Conservation (phyloP, 2,329 filamentous ascomycete genomes). For the Aspergillus carbonarius region DNA sequence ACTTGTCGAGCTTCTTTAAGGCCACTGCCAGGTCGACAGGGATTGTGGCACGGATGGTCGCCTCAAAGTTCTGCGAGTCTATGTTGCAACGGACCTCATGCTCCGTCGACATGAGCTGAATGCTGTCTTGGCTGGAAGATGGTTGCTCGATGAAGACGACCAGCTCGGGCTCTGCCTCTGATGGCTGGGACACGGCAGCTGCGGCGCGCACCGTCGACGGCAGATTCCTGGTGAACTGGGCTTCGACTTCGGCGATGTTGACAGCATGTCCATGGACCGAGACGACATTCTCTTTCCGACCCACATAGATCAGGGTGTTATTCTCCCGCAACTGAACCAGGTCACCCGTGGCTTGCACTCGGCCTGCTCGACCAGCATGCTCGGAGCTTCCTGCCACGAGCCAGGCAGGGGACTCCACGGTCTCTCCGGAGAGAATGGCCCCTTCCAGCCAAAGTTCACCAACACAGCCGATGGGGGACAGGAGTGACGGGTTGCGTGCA, state of each 20-base stretch:
- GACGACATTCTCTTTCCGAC: constrained; percentile 34
- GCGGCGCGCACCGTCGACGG: constrained; percentile 29
- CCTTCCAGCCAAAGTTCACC: constrained; percentile 46
- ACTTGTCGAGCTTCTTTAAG: constrained; percentile 46
- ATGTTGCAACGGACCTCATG: constrained; percentile 24
- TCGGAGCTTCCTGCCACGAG: constrained; percentile 34
- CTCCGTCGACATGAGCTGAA: constrained; percentile 28
- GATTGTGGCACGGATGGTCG: constrained; percentile 23
- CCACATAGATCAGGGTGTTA: constrained; percentile 31
- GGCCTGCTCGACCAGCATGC: constrained; percentile 30
- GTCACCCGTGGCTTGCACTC: constrained; percentile 33
- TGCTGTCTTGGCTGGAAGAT: constrained; percentile 21
- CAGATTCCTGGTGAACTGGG: constrained; percentile 37
- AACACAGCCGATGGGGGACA: constrained; percentile 44
- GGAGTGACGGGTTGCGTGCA: constrained; percentile 31
- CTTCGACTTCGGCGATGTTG: constrained; percentile 43
- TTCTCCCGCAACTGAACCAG: constrained; percentile 32
- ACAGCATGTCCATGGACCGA: constrained; percentile 41
- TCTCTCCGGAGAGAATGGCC: constrained; percentile 26
- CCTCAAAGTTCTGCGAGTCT: constrained; percentile 9
- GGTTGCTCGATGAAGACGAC: constrained; percentile 37
- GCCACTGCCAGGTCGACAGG: constrained; percentile 33
- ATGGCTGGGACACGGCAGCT: constrained; percentile 27
- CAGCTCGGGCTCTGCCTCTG: constrained; percentile 24
- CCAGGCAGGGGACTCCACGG: constrained; percentile 27